Base-by-base conservation (phyloP, 495 filamentous ascomycete genomes). In the Polyplosphaeria fusca region DNA sequence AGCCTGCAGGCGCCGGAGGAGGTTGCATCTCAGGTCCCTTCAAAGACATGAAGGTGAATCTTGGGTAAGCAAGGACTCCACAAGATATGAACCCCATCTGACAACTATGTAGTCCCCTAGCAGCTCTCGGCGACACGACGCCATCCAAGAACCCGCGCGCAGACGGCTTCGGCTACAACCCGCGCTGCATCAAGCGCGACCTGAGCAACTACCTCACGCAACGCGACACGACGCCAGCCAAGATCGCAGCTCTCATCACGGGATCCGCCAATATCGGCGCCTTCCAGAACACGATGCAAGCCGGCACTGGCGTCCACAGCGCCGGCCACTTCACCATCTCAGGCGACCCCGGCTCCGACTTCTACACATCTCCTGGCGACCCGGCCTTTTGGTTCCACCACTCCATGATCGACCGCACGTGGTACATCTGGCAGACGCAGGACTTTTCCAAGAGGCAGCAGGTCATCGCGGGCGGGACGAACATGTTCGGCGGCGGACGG, bases 211-310 rank as follows among this genome's bases (percentile, higher is more conserved):
- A 60, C 55, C 51, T 64, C 16, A 60, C 57, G 5, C 4, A 43
- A 3, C 61, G 55, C 61, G 51, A 60, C 20, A 37, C 44, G 37
- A 60, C 52, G 1, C 50, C 55, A 2, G 55, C 49, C 24, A 56
- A 64, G 26, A 64, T 64, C 46, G 57, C 57, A 12, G n/a, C 49
- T 14, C 50, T 64, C 14, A 64, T 64, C 45, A 60, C 55, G 3
- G 30, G 35, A 1, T 48, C 47, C 13, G 38, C 14, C 13, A 39
- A 55, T 32, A 59, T 63, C 60, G 32, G 13, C 27, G 42, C 24
- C 68, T 77, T 73, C 72, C 76, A 79, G 61, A 64, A 59, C 58
- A 51, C 39, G 18, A 73, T 77, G 73, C 73, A 77, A 52, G 52
- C 51, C 18, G 24, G 50, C 25, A 64, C 63, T 48, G 74, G 74